phyloP scores from a whole-genome alignment of 306 rosid species.

The Albizia julibrissin region DNA sequence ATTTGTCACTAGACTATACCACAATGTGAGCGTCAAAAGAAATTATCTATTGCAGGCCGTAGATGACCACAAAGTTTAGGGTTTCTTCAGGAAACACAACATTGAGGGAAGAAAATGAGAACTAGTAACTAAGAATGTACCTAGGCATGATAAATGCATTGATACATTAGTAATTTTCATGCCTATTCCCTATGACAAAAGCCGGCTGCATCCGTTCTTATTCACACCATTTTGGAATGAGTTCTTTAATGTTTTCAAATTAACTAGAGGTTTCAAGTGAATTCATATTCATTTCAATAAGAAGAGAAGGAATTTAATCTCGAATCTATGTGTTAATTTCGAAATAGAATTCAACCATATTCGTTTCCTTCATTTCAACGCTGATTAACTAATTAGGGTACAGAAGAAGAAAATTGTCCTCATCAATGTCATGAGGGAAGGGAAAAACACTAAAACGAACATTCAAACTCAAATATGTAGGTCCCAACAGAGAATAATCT shows the following conservation, averaged over 20 bases:
- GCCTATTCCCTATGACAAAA: background rate
- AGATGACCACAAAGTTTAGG: background rate
- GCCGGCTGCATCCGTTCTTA: background rate
- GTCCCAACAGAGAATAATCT: background rate
- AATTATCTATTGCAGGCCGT: background rate
- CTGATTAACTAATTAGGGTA: background rate
- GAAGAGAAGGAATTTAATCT: background rate
- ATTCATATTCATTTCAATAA: background rate
- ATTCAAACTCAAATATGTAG: background rate
- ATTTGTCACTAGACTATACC: constrained; percentile 16
- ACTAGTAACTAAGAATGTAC: constrained; percentile 11
- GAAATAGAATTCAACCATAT: background rate
- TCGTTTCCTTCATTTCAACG: background rate
- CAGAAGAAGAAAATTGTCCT: background rate
- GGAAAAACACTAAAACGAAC: background rate
- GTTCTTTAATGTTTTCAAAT: background rate
- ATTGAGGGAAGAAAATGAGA: background rate
- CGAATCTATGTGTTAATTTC: background rate
- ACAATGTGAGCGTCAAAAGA: background rate
- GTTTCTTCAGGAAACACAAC: constrained; percentile 12
- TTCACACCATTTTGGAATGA: background rate
- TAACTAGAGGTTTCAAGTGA: background rate
- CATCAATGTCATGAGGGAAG: background rate
- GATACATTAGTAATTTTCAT: too few relatives aligned
- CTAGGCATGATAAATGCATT: constrained; percentile 6